Evolutionary conservation across 148 eudicot genomes (phyloP).

Genomic region (Amaranthus hypochondriacus): DNA sequence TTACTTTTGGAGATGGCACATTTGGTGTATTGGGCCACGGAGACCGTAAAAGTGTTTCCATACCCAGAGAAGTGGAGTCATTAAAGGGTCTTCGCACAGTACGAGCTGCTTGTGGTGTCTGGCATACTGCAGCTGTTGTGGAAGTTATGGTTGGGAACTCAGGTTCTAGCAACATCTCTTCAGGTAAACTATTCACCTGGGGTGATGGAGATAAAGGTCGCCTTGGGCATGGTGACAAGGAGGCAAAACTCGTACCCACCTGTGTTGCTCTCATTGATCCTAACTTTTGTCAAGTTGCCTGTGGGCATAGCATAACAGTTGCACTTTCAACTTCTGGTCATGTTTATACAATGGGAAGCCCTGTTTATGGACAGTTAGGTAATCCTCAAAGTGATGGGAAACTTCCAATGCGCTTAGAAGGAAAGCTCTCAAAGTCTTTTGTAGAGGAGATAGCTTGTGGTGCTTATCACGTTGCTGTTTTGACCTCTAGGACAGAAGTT

Average conservation of each 20-base stretch:
- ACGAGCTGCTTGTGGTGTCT: conserved; percentile 91
- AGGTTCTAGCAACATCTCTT: conserved; percentile 89
- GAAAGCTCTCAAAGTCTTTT: conserved; percentile 67
- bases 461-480: conserved; percentile 85
- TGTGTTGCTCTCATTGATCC: conserved; percentile 95
- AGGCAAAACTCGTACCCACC: conserved; percentile 87
- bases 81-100: conserved; percentile 90
- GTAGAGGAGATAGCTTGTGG: conserved; percentile 98
- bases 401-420: conserved; percentile 75
- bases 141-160: conserved; percentile 96
- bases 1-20: conserved; percentile 96
- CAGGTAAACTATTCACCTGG: conserved; percentile 96
- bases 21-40: conserved; percentile 97
- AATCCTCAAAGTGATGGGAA: conserved; percentile 84
- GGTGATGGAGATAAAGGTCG: conserved; percentile 97
- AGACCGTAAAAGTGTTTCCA: conserved; percentile 65
- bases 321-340: conserved; percentile 94
- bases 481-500: conserved; percentile 90
- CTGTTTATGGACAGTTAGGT: conserved; percentile 94
- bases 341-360: conserved; percentile 93
- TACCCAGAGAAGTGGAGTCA: conserved; percentile 92
- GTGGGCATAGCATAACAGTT: conserved; percentile 90
- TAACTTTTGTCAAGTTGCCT: conserved; percentile 86
- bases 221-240: conserved; percentile 95
- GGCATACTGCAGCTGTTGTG: conserved; percentile 99